Conservation (phyloP, 2,329 filamentous ascomycete genomes). For the Curvularia eragrostidis region DNA sequence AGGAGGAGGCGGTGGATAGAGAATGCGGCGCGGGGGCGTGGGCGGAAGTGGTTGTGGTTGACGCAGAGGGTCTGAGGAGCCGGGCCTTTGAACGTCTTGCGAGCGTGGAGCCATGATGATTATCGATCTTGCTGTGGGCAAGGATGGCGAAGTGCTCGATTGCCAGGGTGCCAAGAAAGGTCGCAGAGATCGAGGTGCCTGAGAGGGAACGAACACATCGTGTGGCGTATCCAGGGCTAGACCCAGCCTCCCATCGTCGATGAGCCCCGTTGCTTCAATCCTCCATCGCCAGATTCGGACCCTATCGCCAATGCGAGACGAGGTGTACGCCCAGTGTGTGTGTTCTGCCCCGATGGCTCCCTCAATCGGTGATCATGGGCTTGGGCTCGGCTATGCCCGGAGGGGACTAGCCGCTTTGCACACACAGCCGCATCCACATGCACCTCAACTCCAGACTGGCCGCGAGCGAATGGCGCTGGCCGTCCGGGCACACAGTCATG, state of each 20-base stretch:
- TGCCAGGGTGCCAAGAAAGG: slow-evolving; percentile 25
- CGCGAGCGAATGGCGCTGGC: background rate
- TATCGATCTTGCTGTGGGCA: slow-evolving; percentile 18
- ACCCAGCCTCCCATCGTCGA: slow-evolving; percentile 25
- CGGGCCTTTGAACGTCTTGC: background rate
- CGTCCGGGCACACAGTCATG: too few species aligned
- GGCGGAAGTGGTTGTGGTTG: slow-evolving; percentile 1
- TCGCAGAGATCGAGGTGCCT: slow-evolving; percentile 23
- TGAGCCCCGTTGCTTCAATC: slow-evolving; percentile 17
- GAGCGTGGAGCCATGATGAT: slow-evolving; percentile 23
- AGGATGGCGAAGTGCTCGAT: slow-evolving; percentile 25
- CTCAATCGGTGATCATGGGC: slow-evolving; percentile 16
- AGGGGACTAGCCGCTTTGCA: background rate
- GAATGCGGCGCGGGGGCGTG: background rate
- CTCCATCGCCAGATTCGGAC: slow-evolving; percentile 10
- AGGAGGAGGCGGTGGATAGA: background rate
- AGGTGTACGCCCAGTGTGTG: background rate
- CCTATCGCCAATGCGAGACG: slow-evolving; percentile 11
- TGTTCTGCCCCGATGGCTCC: slow-evolving; percentile 6
- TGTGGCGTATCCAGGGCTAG: slow-evolving; percentile 17
- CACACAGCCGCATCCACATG: background rate
- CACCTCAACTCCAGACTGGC: background rate
- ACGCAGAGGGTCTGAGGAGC: background rate
- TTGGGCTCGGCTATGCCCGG: background rate
- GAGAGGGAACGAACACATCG: slow-evolving; percentile 7